phyloP scores from a whole-genome alignment of 768 basidiomycete genomes.

The Omphalotus guepiniiformis region DNA sequence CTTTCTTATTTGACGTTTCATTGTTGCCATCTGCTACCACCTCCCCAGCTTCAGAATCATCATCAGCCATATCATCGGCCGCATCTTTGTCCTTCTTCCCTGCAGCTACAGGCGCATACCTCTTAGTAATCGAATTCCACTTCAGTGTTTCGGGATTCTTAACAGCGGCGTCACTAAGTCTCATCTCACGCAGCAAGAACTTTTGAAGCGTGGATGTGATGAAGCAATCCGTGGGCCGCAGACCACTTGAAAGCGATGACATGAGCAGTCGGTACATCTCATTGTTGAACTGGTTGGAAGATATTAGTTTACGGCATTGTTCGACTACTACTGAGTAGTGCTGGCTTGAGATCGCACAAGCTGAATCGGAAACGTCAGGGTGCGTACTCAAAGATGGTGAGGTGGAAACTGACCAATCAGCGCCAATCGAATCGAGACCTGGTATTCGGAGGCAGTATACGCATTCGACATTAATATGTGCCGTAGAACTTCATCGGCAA shows the following conservation, averaged over 20 bases:
- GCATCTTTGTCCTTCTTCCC: constrained; percentile 43
- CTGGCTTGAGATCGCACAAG: constrained; percentile 62
- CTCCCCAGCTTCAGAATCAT: constrained; percentile 32
- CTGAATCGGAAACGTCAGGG: constrained; percentile 33
- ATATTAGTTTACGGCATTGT: constrained; percentile 73
- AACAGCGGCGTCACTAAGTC: constrained; percentile 60
- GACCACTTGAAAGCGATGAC: constrained; percentile 67
- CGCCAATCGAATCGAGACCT: constrained; percentile 71
- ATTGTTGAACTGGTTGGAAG: constrained; percentile 78
- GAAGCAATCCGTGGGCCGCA: constrained; percentile 69
- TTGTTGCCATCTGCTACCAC: constrained; percentile 12
- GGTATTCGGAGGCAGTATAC: constrained; percentile 55
- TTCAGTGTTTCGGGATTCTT: constrained; percentile 55
- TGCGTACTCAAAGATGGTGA: not conserved
- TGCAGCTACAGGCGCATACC: constrained; percentile 44
- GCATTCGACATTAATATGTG: constrained; percentile 75
- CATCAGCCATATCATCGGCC: constrained; percentile 22
- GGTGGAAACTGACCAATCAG: constrained; percentile 56
- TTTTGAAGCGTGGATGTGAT: constrained; percentile 79
- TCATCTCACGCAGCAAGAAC: constrained; percentile 77
- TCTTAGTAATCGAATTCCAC: constrained; percentile 58
- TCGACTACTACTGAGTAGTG: constrained; percentile 61
- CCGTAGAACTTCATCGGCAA: constrained; percentile 70
- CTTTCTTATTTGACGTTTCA: constrained; percentile 12
- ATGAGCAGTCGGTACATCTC: constrained; percentile 78